Conservation (phyloP, 2,329 filamentous ascomycete genomes). For the Beauveria rudraprayagi region DNA sequence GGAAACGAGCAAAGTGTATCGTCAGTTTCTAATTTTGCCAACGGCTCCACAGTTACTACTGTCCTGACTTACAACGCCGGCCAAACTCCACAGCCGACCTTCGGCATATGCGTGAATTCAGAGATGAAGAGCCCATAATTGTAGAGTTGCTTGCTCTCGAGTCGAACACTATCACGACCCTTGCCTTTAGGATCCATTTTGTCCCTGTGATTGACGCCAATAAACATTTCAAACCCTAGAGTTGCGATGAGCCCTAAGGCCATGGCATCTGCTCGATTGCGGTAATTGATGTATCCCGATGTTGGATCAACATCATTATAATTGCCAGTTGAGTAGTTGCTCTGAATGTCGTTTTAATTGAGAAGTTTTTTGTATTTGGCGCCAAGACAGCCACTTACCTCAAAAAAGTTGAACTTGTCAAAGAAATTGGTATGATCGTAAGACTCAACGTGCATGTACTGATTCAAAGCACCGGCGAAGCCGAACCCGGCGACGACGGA, state of each 20-base stretch:
- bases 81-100: constrained; percentile 57
- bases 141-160: constrained; percentile 54
- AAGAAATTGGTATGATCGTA: constrained; percentile 32
- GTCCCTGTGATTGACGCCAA: constrained; percentile 26
- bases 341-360: neutral
- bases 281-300: constrained; percentile 56
- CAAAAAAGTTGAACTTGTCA: constrained; percentile 32
- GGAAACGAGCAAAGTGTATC: neutral
- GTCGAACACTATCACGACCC: constrained; percentile 48
- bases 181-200: constrained; percentile 14
- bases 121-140: constrained; percentile 58
- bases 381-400: neutral
- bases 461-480: too few relatives aligned
- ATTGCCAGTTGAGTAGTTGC: constrained; percentile 17
- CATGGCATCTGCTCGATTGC: constrained; percentile 23
- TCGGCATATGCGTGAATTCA: constrained; percentile 61
- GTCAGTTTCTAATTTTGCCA: too few relatives aligned
- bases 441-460: constrained; percentile 19
- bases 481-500: too few relatives aligned
- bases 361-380: neutral
- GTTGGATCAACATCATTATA: constrained; percentile 46
- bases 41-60: too few relatives aligned
- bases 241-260: constrained; percentile 24
- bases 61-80: constrained; percentile 47
- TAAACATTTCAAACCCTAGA: constrained; percentile 23